Percentiles rank a stretch among this genome's conserved stretches.
Conservation (phyloP, 768 basidiomycete genomes). For the Tulasnella sp. region DNA sequence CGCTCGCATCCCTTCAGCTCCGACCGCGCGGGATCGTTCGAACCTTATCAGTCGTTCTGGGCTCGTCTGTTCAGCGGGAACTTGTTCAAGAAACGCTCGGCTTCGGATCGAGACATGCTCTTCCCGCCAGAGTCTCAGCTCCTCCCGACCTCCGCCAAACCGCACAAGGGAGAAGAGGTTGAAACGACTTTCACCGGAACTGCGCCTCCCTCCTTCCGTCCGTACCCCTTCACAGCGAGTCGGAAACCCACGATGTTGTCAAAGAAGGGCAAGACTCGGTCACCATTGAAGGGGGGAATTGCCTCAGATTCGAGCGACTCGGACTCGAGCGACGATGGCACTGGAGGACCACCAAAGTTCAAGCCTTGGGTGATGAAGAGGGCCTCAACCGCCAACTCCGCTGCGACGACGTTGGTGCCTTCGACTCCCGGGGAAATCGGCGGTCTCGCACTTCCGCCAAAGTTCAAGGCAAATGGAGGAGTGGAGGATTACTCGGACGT, state of each 20-base stretch:
- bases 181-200: constrained; percentile 3
- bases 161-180: not conserved
- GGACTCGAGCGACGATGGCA: constrained; percentile 14
- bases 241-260: not conserved
- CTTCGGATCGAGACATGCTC: constrained; percentile 19
- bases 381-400: not conserved
- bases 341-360: constrained; percentile 14
- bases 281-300: not conserved
- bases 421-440: not conserved
- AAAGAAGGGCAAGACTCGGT: constrained; percentile 22
- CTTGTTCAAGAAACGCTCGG: not conserved
- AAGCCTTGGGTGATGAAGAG: constrained; percentile 24
- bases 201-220: constrained; percentile 10
- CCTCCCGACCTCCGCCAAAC: constrained; percentile 8
- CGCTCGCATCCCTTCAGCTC: constrained; percentile 53
- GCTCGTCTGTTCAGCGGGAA: constrained; percentile 50
- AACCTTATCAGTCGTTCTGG: constrained; percentile 58
- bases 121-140: constrained; percentile 31
- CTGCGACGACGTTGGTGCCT: constrained; percentile 4
- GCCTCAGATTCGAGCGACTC: constrained; percentile 10
- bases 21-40: constrained; percentile 61
- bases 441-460: not conserved
- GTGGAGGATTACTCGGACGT: constrained; percentile 23
- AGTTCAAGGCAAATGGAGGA: constrained; percentile 7
- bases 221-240: not conserved